A percentile compares a stretch with the other conserved stretches of the same genome.
Evolutionary conservation across 768 basidiomycete genomes (phyloP).

Genomic region (Lentinula sp.): DNA sequence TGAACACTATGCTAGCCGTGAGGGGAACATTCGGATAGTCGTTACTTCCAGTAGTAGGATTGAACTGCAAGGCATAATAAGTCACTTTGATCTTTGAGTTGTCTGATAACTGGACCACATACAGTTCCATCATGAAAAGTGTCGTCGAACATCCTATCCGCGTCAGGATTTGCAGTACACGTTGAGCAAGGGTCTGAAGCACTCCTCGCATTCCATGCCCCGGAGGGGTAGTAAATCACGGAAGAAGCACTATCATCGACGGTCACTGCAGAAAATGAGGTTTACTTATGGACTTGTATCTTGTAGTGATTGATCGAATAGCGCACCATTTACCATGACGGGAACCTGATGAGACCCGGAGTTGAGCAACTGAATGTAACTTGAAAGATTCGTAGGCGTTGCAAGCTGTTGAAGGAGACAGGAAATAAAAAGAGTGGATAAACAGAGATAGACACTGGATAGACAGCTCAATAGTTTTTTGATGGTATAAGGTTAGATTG

Average conservation of each 20-base stretch:
- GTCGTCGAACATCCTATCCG: conserved; percentile 6
- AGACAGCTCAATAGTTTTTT: too few relatives aligned
- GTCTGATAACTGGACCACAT: not conserved
- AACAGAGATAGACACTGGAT: too few relatives aligned
- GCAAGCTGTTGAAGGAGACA: too few relatives aligned
- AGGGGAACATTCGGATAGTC: conserved; percentile 12
- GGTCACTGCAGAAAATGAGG: conserved; percentile 16
- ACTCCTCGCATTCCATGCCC: conserved; percentile 14
- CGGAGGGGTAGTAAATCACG: conserved; percentile 14
- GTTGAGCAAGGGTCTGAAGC: conserved; percentile 8
- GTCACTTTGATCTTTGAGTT: not conserved
- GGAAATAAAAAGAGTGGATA: too few relatives aligned
- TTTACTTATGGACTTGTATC: too few relatives aligned
- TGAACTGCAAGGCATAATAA: conserved; percentile 5
- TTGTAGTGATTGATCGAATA: not conserved
- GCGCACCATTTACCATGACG: not conserved
- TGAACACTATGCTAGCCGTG: conserved; percentile 25
- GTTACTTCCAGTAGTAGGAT: conserved; percentile 10
- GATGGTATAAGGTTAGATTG: too few relatives aligned
- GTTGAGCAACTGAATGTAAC: not conserved
- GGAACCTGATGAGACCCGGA: not conserved
- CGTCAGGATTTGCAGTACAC: conserved; percentile 15
- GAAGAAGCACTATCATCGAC: conserved; percentile 20
- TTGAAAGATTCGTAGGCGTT: too few relatives aligned
- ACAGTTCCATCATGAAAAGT: conserved; percentile 20